Conservation (phyloP, 148 eudicot species). For the Salicornia ramosissima region DNA sequence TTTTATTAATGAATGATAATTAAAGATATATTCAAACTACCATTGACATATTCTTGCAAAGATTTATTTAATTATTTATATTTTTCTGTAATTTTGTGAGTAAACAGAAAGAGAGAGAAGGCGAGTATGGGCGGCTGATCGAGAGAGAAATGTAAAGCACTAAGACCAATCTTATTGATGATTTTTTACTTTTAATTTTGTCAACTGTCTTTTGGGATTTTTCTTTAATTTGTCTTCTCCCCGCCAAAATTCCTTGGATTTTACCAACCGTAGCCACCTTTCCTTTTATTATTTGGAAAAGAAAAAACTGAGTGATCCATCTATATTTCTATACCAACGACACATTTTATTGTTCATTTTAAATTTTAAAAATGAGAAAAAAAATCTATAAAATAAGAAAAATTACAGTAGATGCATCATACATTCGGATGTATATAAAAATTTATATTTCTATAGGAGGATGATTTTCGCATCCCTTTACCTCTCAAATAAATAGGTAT, state of each 20-base stretch:
- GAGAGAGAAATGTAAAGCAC: slow-evolving; percentile 29
- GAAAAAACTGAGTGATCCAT: no score
- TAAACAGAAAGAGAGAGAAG: neutral
- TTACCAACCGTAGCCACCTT: slow-evolving; percentile 5
- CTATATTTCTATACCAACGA: no score
- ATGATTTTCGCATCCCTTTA: no score
- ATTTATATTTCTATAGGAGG: no score
- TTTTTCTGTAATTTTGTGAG: neutral
- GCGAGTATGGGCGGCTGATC: neutral
- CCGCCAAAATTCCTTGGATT: neutral
- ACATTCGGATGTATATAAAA: no score
- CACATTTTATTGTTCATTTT: no score
- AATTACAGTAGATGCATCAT: no score
- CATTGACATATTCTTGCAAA: slow-evolving; percentile 23
- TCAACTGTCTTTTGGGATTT: slow-evolving; percentile 2
- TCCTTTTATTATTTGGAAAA: no score
- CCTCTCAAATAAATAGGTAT: no score
- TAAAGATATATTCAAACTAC: neutral
- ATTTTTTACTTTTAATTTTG: neutral
- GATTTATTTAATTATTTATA: neutral
- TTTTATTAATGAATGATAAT: neutral
- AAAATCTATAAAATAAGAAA: no score
- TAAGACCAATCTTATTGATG: slow-evolving; percentile 3
- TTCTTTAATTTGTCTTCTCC: slow-evolving; percentile 1
- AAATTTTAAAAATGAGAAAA: no score